Conservation (phyloP, 2,329 filamentous ascomycete genomes). For the Alternaria tenuissima region DNA sequence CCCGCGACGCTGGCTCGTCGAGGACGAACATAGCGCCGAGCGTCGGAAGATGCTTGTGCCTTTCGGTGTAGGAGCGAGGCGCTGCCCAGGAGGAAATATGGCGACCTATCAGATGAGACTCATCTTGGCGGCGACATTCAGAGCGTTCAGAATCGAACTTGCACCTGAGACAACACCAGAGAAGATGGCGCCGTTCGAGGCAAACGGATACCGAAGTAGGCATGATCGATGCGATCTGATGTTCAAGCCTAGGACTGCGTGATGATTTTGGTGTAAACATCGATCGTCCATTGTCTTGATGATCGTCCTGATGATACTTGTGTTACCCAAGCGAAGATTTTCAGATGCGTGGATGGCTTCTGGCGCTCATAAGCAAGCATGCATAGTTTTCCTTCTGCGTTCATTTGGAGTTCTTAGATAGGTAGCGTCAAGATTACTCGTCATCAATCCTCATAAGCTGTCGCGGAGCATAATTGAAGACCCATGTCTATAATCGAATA, state of each 20-base stretch:
- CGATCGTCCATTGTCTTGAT: not conserved
- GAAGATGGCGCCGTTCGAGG: conserved; percentile 31
- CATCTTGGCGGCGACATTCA: conserved; percentile 25
- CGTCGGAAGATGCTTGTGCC: conserved; percentile 24
- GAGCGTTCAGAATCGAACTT: conserved; percentile 23
- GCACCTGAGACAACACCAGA: conserved; percentile 30
- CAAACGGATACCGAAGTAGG: conserved; percentile 27
- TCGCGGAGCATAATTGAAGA: not conserved
- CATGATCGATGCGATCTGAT: conserved; percentile 30
- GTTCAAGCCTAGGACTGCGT: conserved; percentile 16
- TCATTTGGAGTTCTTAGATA: not conserved
- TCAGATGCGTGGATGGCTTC: not conserved
- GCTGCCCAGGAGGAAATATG: conserved; percentile 34
- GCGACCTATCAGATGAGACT: conserved; percentile 32
- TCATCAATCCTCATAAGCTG: not conserved
- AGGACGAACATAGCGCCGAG: conserved; percentile 23
- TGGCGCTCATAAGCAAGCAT: not conserved
- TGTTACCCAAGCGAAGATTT: not conserved
- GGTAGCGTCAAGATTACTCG: not conserved
- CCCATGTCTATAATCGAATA: not conserved
- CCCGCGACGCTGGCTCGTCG: conserved; percentile 24
- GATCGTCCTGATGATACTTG: not conserved
- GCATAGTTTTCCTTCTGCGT: not conserved
- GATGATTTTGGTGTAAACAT: not conserved
- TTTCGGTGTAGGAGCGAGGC: conserved; percentile 28